phyloP scores from a whole-genome alignment of 148 eudicot genomes.

The Spergularia bocconei region DNA sequence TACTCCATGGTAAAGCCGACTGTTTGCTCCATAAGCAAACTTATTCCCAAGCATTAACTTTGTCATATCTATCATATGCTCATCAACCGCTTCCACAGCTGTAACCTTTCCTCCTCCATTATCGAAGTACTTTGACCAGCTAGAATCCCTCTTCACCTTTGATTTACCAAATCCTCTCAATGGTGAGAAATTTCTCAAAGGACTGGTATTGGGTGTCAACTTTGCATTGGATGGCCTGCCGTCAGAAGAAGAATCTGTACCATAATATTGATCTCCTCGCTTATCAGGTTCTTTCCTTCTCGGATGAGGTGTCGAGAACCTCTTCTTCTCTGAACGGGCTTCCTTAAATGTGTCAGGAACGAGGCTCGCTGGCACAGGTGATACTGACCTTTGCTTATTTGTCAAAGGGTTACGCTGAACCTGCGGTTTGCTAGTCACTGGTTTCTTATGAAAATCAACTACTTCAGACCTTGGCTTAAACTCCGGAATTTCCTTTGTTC shows the following conservation, averaged over 20 bases:
- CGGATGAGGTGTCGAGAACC: constrained; percentile 72
- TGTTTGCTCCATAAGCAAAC: constrained; percentile 87
- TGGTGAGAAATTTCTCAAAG: constrained; percentile 46
- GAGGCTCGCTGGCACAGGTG: constrained; percentile 53
- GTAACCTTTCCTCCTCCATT: constrained; percentile 69
- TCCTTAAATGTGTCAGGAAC: constrained; percentile 73
- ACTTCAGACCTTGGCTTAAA: constrained; percentile 40
- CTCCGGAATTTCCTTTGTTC: constrained; percentile 27
- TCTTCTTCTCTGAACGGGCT: constrained; percentile 48
- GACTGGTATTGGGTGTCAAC: constrained; percentile 43
- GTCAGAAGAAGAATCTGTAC: constrained; percentile 31
- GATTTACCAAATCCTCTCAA: constrained; percentile 41
- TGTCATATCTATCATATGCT: constrained; percentile 70
- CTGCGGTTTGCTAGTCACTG: constrained; percentile 22
- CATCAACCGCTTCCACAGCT: constrained; percentile 69
- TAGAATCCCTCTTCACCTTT: constrained; percentile 47
- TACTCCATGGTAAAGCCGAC: constrained; percentile 77
- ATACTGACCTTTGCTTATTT: constrained; percentile 55
- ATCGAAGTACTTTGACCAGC: constrained; percentile 82
- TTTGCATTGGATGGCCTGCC: constrained; percentile 15
- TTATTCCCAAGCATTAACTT: constrained; percentile 62
- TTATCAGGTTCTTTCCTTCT: constrained; percentile 52
- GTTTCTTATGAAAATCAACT: constrained; percentile 23
- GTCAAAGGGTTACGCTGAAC: constrained; percentile 40
- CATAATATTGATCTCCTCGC: constrained; percentile 34